phyloP scores from a whole-genome alignment of 331 rosid genomes.

The Quercus phellos region DNA sequence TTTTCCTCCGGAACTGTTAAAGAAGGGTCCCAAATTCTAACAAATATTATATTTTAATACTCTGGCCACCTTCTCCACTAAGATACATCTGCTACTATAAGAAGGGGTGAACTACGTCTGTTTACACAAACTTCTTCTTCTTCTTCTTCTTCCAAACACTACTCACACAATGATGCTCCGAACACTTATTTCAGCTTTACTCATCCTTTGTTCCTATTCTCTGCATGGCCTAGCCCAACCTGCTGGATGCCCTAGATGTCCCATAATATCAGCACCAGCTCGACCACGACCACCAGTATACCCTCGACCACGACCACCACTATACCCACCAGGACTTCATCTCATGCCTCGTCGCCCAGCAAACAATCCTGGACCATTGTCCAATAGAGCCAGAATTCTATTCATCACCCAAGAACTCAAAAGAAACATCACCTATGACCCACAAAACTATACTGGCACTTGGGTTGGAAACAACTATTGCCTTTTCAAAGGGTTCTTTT shows the following conservation, averaged over 20 bases:
- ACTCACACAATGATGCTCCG: neutral
- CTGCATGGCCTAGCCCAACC: conserved; percentile 14
- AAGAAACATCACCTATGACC: conserved; percentile 44
- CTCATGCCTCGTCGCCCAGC: conserved; percentile 31
- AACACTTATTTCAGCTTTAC: neutral
- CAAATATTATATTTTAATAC: too few species aligned
- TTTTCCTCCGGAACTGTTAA: too few species aligned
- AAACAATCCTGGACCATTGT: conserved; percentile 31
- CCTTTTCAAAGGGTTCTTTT: conserved; percentile 34
- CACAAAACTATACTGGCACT: conserved; percentile 25
- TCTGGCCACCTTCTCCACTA: too few species aligned
- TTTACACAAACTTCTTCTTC: neutral
- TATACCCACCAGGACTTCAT: conserved; percentile 18
- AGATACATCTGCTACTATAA: neutral
- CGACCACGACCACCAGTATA: conserved; percentile 10
- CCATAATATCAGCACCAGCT: conserved; percentile 5
- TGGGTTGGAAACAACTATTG: conserved; percentile 42
- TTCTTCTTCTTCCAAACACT: neutral
- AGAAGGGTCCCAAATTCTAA: too few species aligned
- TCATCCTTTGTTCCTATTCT: neutral
- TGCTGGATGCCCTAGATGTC: neutral
- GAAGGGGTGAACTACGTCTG: neutral
- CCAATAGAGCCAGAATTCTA: conserved; percentile 32
- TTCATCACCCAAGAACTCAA: conserved; percentile 39
- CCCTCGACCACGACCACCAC: conserved; percentile 23